Evolutionary conservation across 345 rosid species (phyloP), one percentile per base, ranked within the genome.

Genomic region (Aquilaria yunnanensis): DNA sequence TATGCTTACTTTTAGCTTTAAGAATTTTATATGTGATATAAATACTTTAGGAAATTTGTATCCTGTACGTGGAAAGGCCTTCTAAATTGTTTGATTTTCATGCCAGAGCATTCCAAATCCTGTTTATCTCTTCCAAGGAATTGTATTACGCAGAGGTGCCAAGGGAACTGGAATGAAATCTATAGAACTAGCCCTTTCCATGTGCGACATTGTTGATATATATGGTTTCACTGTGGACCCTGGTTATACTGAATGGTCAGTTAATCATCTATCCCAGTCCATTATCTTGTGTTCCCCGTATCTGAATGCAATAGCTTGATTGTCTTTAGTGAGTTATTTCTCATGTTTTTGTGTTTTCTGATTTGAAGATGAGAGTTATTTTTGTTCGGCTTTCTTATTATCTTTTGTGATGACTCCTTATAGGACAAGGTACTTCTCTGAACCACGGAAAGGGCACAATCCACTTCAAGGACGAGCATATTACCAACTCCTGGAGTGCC

Each of bases 81-180:
- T 65, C 37, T 30, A 41, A 57, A 54, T 72, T 57, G 51, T 63
- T 52, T 49, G 32, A 34, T 53, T 13, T 64, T 54, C 55, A 65
- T 65, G 59, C 72, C 97, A 93, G 98, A 78, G 69, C 59, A 86
- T 93, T 75, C 86, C 94, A 51, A 94, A 94, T 80, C 98, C 96
- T 76, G 95, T 94, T 68, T 94, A 90, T 81, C 99, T 94, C 62
- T 90, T 94, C 83, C 97, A 88, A 85, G 97, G 99, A 71, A 88
- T 90, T 62, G 96, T 90, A 51, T 75, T 90, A 61, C 87, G 99
- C 23, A 85, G 92, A 83, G 97, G 96, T 62, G 99, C 99, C 61
- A 94, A 94, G 81, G 99, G 99, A 81, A 94, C 99, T 4, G 97
- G 97, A 65, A 86, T 94, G 96, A 94, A 94, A 72, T 85, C 99